Conservation (phyloP, 2,329 filamentous ascomycete genomes). For the Aspergillus neoniger region DNA sequence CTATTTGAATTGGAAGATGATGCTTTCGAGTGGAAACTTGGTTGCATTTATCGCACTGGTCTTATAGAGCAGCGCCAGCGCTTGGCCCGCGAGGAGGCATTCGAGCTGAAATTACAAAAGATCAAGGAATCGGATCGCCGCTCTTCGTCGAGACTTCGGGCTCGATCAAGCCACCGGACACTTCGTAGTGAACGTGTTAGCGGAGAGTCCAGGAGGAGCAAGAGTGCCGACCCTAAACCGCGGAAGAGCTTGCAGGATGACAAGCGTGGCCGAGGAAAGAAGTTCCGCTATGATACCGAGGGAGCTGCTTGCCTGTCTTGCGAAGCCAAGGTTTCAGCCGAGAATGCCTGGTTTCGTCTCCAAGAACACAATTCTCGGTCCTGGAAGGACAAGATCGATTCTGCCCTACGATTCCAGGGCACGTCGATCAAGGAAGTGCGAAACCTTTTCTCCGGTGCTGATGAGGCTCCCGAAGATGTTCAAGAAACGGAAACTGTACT, state of each 20-base stretch:
- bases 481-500: slow-evolving; percentile 84
- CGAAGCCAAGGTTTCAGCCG: slow-evolving; percentile 69
- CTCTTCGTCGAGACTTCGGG: slow-evolving; percentile 54
- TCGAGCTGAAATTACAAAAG: slow-evolving; percentile 81
- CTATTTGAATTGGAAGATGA: slow-evolving; percentile 94
- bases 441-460: slow-evolving; percentile 76
- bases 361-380: slow-evolving; percentile 81
- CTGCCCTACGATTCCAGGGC: slow-evolving; percentile 68
- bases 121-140: slow-evolving; percentile 67
- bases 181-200: slow-evolving; percentile 43
- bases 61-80: slow-evolving; percentile 87
- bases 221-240: slow-evolving; percentile 56
- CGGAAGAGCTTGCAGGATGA: slow-evolving; percentile 32
- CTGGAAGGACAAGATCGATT: slow-evolving; percentile 90
- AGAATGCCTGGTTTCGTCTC: slow-evolving; percentile 74
- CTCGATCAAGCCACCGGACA: slow-evolving; percentile 53
- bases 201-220: slow-evolving; percentile 52
- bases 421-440: slow-evolving; percentile 77
- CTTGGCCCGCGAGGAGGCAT: slow-evolving; percentile 85
- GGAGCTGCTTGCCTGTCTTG: slow-evolving; percentile 71
- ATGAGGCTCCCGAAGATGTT: slow-evolving; percentile 76
- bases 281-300: slow-evolving; percentile 74
- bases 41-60: slow-evolving; percentile 88
- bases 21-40: slow-evolving; percentile 95
- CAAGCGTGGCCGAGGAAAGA: slow-evolving; percentile 39